Base-by-base conservation (phyloP, 768 basidiomycete genomes). In the Mycena galopus region DNA sequence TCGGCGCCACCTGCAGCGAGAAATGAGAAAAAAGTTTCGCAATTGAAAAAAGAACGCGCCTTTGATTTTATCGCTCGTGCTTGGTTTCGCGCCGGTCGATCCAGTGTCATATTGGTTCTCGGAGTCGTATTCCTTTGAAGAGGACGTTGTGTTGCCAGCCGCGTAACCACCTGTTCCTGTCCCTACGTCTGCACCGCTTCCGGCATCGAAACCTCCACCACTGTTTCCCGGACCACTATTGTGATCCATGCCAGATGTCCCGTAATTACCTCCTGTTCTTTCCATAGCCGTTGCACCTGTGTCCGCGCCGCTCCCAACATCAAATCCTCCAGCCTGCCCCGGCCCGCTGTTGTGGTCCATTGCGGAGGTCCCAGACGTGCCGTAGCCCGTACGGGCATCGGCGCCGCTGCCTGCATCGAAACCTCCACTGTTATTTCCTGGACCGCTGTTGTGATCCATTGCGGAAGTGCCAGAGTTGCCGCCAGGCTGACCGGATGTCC, bases 11-110 rank as follows among this genome's bases (percentile, higher is more conserved):
- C 79, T 80, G 23, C 21, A 17, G 12, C 17, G 39, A 2, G 5
- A 2, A 12, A 14, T 12, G 16, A 19, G 8, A 8, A 47, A 47
- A 29, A 7, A 11, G 23, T 56, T 27, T n/a, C 16, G 42, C 19
- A 17, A 14, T 44, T 16, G 21, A 23, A 39, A 47, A 2, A 4
- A n/a, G 32, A 57, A 47, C 69, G 3, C 12, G 76, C 78, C 78
- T 39, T 73, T 72, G 44, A 81, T 73, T 33, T 78, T 80, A 16
- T 80, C 80, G 3, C 77, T 75, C 62, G 77, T 69, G 17, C 61
- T 47, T 0, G 76, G 64, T 59, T 77, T 76, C 8, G 17, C 33
- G 56, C 29, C 39, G 7, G 9, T 23, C 30, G 9, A 19, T 7
- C 44, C 44, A 47, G 19, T n/a, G n/a, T 19, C 44, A 11, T n/a